Percentiles rank a stretch among this genome's conserved stretches.
phyloP scores from a whole-genome alignment of 2,329 filamentous ascomycete species.

The Aspergillus felis region DNA sequence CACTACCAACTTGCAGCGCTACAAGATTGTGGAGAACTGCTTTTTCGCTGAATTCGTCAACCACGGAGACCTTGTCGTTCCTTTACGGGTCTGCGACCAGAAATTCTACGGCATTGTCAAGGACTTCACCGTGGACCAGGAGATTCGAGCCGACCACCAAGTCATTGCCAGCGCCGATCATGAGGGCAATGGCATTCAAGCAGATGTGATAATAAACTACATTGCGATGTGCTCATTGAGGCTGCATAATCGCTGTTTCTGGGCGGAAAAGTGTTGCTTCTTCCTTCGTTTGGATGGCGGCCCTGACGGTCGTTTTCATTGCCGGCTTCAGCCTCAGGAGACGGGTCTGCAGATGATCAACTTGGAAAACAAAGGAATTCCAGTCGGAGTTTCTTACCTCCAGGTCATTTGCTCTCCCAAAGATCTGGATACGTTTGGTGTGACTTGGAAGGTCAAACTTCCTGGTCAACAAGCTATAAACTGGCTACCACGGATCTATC shows the following conservation, averaged over 20 bases:
- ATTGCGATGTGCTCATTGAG: constrained; percentile 26
- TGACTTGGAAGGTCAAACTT: constrained; percentile 23
- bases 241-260: constrained; percentile 26
- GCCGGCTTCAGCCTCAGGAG: constrained; percentile 11
- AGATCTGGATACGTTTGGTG: constrained; percentile 21
- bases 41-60: constrained; percentile 28
- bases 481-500: constrained; percentile 28
- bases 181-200: constrained; percentile 4
- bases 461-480: constrained; percentile 5
- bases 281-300: constrained; percentile 27
- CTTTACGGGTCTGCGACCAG: constrained; percentile 24
- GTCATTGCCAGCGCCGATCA: neutral
- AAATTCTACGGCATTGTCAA: constrained; percentile 27
- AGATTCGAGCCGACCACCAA: constrained; percentile 11
- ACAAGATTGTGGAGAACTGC: constrained; percentile 25
- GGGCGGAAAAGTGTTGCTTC: constrained; percentile 29
- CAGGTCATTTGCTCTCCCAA: constrained; percentile 21
- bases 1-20: constrained; percentile 22
- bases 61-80: constrained; percentile 20
- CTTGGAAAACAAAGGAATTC: constrained; percentile 8
- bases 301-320: constrained; percentile 22
- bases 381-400: constrained; percentile 17
- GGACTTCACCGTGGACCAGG: constrained; percentile 27
- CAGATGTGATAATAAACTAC: constrained; percentile 19
- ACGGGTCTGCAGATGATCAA: constrained; percentile 16